A percentile compares a stretch with the other conserved stretches of the same genome.
Conservation (phyloP, 345 rosid species). For the Anastatica hierochuntica region DNA sequence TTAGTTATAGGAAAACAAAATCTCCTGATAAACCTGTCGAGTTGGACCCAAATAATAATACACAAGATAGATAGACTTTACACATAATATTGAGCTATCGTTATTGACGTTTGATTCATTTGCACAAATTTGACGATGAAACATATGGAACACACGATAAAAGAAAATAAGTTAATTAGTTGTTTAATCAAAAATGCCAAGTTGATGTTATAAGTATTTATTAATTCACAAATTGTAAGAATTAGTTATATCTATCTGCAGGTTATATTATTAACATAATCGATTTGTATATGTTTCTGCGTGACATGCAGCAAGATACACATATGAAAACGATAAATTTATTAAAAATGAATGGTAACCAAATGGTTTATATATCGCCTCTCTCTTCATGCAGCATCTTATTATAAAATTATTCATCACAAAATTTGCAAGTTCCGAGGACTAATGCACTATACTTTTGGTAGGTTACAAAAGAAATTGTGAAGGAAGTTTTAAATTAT, state of each 20-base stretch:
- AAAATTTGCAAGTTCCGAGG: too few species aligned
- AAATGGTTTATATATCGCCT: too few species aligned
- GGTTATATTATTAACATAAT: too few species aligned
- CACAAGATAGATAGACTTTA: conserved; percentile 11
- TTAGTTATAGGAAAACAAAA: not conserved
- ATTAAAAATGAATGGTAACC: too few species aligned
- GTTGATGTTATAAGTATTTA: not conserved
- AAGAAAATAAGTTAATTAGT: not conserved
- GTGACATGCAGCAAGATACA: too few species aligned
- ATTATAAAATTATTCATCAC: too few species aligned
- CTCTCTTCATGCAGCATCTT: too few species aligned
- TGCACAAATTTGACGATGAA: conserved; percentile 13
- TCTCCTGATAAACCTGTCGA: conserved; percentile 25
- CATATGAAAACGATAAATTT: too few species aligned
- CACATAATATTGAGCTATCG: conserved; percentile 17
- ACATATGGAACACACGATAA: not conserved
- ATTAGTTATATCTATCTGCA: not conserved
- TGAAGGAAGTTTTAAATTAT: too few species aligned
- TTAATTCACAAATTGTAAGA: conserved; percentile 9
- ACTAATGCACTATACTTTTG: too few species aligned
- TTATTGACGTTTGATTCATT: conserved; percentile 21
- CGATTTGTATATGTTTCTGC: too few species aligned
- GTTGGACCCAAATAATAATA: conserved; percentile 24
- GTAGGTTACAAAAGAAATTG: too few species aligned
- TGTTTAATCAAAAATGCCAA: conserved; percentile 4